Evolutionary conservation across 2,329 filamentous ascomycete species (phyloP), one percentile per base, ranked within the genome.

Genomic region (Clathrospora elynae): DNA sequence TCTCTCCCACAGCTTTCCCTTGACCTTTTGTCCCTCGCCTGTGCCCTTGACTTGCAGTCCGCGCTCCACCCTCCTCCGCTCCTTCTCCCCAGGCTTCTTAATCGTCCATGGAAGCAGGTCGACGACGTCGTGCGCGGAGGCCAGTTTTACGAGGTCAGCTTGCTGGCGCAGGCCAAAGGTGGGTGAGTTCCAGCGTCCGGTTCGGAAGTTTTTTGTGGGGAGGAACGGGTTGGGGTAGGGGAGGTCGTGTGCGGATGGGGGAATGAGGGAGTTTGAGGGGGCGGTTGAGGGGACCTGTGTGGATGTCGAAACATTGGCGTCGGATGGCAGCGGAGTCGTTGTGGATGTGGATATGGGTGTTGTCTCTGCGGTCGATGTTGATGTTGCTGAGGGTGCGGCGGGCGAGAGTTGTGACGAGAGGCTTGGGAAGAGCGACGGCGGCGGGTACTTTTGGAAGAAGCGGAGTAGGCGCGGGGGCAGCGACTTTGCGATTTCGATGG

Each of bases 1-100:
- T 68, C 93, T 83, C 78, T 99, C 93, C 83, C 91, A 88, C 61
- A 84, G 80, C 73, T 96, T 92, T 71, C 93, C 93, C 86, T 97
- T 99, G 70, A 96, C 92, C 73, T 81, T 85, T 74, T 96, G 85
- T 44, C 90, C 92, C 57, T 90, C 84, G 78, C 93, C 92, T 1
- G 92, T 97, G 61, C 92, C 92, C 81, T 91, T 92, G 45, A 96
- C 87, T 51, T 85, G 80, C 70, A 96, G 69, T 35, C 91, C 92
- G 53, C 86, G 80, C 76, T 95, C 87, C 45, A 90, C 82, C 44
- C 88, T 78, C 69, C 84, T 81, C 62, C 82, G 79, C 63, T 90
- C 80, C 70, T 79, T 84, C 67, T 82, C 80, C 57, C 84, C 86
- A 2, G 85, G 86, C 59, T 84, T 84, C 80, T 96, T 96, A 45